phyloP scores from a whole-genome alignment of 2,329 filamentous ascomycete genomes.

The Eutypella sp. region DNA sequence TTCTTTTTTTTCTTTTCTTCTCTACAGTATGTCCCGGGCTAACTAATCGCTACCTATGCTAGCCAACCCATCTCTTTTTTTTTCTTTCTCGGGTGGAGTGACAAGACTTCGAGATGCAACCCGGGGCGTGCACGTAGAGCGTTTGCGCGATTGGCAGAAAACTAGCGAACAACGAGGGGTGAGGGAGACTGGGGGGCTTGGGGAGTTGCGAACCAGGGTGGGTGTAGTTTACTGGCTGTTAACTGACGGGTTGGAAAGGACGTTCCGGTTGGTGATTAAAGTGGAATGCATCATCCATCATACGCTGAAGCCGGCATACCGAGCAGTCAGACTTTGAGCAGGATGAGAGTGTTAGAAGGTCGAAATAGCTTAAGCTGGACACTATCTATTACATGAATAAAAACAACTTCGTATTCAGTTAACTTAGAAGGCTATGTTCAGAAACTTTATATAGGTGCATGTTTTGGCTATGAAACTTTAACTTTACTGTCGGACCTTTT shows the following conservation, averaged over 20 bases:
- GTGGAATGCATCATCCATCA: too few species aligned
- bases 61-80: background rate
- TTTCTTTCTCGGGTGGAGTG: background rate
- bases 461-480: too few species aligned
- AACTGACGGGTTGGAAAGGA: slow-evolving; percentile 1
- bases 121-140: background rate
- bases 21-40: too few species aligned
- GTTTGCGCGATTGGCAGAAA: background rate
- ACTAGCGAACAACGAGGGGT: background rate
- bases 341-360: too few species aligned
- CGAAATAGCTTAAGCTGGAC: background rate
- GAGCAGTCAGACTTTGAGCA: background rate
- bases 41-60: too few species aligned
- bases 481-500: too few species aligned
- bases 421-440: background rate
- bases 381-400: background rate
- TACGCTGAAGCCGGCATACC: background rate
- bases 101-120: background rate
- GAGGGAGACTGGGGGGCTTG: background rate
- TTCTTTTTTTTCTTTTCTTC: too few species aligned
- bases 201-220: background rate
- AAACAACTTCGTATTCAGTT: background rate
- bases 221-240: too few species aligned
- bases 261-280: slow-evolving; percentile 1
- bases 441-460: too few species aligned